A percentile compares a stretch with the other conserved stretches of the same genome.
Evolutionary conservation across 768 basidiomycete species (phyloP).

Genomic region (Dioszegia aurantiaca): DNA sequence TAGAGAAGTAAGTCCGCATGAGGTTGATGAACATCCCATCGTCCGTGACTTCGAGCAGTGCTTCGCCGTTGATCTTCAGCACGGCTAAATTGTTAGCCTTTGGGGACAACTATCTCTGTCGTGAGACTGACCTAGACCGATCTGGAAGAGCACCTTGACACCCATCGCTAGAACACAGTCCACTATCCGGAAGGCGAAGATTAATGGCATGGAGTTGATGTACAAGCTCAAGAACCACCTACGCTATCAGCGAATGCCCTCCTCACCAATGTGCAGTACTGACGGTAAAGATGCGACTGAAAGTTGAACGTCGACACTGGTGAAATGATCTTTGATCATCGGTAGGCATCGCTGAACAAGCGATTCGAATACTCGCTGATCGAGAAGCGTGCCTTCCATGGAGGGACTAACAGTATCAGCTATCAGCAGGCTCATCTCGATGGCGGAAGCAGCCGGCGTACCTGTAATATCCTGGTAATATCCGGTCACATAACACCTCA

Average conservation of each 20-base stretch:
- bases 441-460: constrained; percentile 52
- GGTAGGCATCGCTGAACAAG: constrained; percentile 84
- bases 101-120: neutral
- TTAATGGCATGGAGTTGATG: constrained; percentile 64
- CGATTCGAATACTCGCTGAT: constrained; percentile 95
- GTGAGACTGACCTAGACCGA: constrained; percentile 59
- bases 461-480: constrained; percentile 97
- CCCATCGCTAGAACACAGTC: constrained; percentile 99
- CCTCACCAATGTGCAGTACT: constrained; percentile 12
- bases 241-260: neutral
- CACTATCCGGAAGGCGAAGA: constrained; percentile 95
- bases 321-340: constrained; percentile 90
- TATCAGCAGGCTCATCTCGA: neutral
- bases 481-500: constrained; percentile 87
- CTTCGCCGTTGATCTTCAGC: constrained; percentile 94
- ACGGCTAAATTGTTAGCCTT: constrained; percentile 62
- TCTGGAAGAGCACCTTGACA: constrained; percentile 96
- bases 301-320: constrained; percentile 85
- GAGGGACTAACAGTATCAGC: constrained; percentile 63
- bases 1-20: constrained; percentile 92
- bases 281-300: constrained; percentile 88
- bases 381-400: constrained; percentile 98
- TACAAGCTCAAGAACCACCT: constrained; percentile 93
- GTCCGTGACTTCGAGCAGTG: constrained; percentile 86
- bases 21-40: constrained; percentile 94